Evolutionary conservation across 2,329 filamentous ascomycete genomes (phyloP), one percentile per base, ranked within the genome.

Genomic region (Calycina herbarum): DNA sequence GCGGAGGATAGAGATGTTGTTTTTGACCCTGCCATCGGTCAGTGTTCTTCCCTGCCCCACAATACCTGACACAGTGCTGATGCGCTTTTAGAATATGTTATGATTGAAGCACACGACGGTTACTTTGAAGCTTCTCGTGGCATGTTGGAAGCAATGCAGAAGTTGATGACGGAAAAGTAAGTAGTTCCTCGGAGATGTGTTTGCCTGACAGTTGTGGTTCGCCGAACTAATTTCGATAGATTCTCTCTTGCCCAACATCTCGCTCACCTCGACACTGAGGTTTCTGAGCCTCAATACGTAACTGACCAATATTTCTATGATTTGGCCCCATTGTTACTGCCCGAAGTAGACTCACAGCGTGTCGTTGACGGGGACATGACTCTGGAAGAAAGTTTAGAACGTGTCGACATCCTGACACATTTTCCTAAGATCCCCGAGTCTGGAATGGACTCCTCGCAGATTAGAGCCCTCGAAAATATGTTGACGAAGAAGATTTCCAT

Each of bases 91-190:
- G 72, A 70, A 57, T 77, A 73, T 64, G 77, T 94, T 11, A 96
- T 97, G 91, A 79, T 97, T 0, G 92, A 97, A 73, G 84, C 90
- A 0, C 84, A 88, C 2, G 77, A 78, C 0, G 89, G 90, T 0
- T 96, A 93, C 74, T 97, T 87, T 68, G 94, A 97, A 76, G 86
- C 91, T 0, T 83, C 86, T 45, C 84, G 91, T 0, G 87, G 96
- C 74, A 89, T 88, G 0, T 82, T 97, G 74, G 79, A 85, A 15
- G 89, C 90, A 0, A 78, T 97, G 1, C 92, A 97, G 79, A 75
- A 76, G 64, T 57, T 76, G 8, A 71, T 73, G 67, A 73, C 67
- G 17, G 76, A 77, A 64, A 67, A 64, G 74, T 73, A 67, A 67
- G 69, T 65, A 5, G n/a, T 15, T 35, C 35, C 38, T 13, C 31